Conservation (phyloP, 2,329 filamentous ascomycete genomes). For the Exserohilum rostratum region DNA sequence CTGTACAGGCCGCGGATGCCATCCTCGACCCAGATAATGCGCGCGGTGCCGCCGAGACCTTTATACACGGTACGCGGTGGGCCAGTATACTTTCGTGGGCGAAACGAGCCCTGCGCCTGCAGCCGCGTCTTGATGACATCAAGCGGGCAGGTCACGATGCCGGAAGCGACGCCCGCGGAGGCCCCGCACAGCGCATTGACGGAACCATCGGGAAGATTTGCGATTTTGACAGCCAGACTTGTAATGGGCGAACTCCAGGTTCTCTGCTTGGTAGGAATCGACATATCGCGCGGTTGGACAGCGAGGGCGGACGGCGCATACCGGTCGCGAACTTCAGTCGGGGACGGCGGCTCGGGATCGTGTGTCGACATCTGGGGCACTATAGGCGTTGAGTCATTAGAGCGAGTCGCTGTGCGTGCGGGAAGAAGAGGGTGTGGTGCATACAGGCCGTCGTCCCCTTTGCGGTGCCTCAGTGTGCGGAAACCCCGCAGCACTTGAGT, state of each 20-base stretch:
- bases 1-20: constrained; percentile 90
- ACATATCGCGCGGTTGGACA: constrained; percentile 23
- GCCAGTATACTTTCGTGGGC: constrained; percentile 57
- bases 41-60: constrained; percentile 84
- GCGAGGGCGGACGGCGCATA: constrained; percentile 40
- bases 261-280: constrained; percentile 20
- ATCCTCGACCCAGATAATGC: constrained; percentile 84
- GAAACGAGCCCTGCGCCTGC: constrained; percentile 89
- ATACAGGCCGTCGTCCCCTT: constrained; percentile 50
- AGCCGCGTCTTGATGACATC: constrained; percentile 99
- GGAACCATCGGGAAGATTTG: constrained; percentile 60
- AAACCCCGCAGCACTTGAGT: constrained; percentile 52
- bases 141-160: constrained; percentile 92
- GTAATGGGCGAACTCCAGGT: constrained; percentile 34
- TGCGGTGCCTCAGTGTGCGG: constrained; percentile 49
- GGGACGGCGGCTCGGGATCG: constrained; percentile 46
- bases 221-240: constrained; percentile 48
- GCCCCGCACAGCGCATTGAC: constrained; percentile 88
- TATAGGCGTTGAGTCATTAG: constrained; percentile 33
- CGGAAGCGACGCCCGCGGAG: constrained; percentile 87
- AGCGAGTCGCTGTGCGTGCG: constrained; percentile 5
- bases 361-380: constrained; percentile 47
- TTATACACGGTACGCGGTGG: constrained; percentile 71
- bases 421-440: constrained; percentile 12
- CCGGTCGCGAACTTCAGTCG: constrained; percentile 37